Evolutionary conservation across 441 rosid species (phyloP).

Genomic region (Raphanus hybrid): DNA sequence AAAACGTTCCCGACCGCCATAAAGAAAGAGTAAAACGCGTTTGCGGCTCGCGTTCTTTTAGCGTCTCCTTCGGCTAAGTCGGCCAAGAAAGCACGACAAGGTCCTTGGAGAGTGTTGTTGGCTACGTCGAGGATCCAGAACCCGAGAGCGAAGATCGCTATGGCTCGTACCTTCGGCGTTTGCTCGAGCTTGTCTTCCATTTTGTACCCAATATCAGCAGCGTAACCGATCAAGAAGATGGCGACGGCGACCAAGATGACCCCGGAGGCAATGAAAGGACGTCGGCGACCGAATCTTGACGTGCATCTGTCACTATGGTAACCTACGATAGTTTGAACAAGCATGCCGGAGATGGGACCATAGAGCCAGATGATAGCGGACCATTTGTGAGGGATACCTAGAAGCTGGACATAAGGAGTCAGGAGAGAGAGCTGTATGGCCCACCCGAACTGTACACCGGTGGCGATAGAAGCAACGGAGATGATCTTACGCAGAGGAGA

Average conservation of each 20-base stretch:
- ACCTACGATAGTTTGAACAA: conserved; percentile 87
- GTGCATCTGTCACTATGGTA: conserved; percentile 76
- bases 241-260: conserved; percentile 59
- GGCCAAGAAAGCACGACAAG: conserved; percentile 84
- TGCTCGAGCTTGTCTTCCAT: conserved; percentile 53
- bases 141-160: conserved; percentile 69
- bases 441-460: conserved; percentile 92
- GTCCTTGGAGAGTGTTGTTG: conserved; percentile 54
- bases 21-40: conserved; percentile 69
- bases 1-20: conserved; percentile 93
- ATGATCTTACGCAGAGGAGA: conserved; percentile 53
- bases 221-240: conserved; percentile 77
- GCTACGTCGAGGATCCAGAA: no score
- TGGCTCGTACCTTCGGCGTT: conserved; percentile 57
- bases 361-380: conserved; percentile 87
- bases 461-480: conserved; percentile 69
- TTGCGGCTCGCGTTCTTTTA: conserved; percentile 57
- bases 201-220: conserved; percentile 68
- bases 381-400: conserved; percentile 86
- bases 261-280: conserved; percentile 80
- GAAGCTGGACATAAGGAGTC: conserved; percentile 82
- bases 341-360: conserved; percentile 85
- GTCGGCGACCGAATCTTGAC: conserved; percentile 81
- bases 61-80: conserved; percentile 64
- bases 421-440: conserved; percentile 84